Base-by-base conservation (phyloP, 495 filamentous ascomycete genomes). In the Penicillium malachiteum region DNA sequence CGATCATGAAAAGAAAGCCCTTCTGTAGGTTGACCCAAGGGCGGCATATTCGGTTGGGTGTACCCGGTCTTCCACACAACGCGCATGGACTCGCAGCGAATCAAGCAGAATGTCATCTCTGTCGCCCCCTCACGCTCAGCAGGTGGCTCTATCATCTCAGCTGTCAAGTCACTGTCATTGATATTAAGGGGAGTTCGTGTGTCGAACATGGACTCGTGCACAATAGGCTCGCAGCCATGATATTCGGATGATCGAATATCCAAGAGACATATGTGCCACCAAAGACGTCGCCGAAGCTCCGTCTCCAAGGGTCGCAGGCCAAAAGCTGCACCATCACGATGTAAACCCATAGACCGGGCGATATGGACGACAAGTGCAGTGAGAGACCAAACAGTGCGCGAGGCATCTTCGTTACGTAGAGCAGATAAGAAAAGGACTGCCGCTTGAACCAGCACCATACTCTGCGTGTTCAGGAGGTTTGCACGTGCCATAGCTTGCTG, bases 31-130 rank as follows among this genome's bases (percentile, higher is more conserved):
- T 40, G 44, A 6, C 31, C 53, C 1, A 4, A 57, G 5, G 57
- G 56, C 14, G 64, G 58, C 13, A 61, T 32, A 40, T 67, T 26
- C 21, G 21, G 21, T 26, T 26, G 21, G 21, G 21, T 26, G 21
- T 26, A 72, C 46, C 59, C 62, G 0, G 69, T 57, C n/a, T 67
- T 65, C 54, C 69, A 67, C 17, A 68, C 34, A 3, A 52, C 39
- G 5, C 53, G 58, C 39, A 64, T 52, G 0, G 51, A 39, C 10
- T 87, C 80, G 56, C 78, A 87, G 3, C 85, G 78, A 31, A 88
- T 82, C 6, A 95, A 72, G 44, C 82, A 85, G 61, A 94, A 91
- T 0, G 87, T 87, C 84, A 92, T 88, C 47, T 92, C 88, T 5
- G 89, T 92, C 3, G 77, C 73, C 4, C 81, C 86, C 14, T 69